Evolutionary conservation across 2,329 filamentous ascomycete genomes (phyloP), one percentile per base, ranked within the genome.

Genomic region (Sclerotinia spermophila): DNA sequence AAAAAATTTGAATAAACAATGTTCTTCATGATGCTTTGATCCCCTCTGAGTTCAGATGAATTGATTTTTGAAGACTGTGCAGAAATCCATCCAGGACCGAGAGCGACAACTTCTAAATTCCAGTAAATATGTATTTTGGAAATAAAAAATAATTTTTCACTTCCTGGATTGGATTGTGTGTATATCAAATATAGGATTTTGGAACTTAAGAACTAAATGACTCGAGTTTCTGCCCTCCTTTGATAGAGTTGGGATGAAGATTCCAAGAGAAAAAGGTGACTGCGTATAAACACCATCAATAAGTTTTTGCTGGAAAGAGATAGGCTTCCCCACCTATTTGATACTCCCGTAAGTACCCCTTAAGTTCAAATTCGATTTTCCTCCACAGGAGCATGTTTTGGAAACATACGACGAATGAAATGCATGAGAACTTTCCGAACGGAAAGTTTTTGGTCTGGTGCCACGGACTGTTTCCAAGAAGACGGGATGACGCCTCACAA

Each of bases 391-490:
- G 5, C 33, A 51, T 27, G 44, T 65, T 65, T 65, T 30, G 38
- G 24, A n/a, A 30, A 27, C 13, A 24, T 27, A 53, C 17, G 19
- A 53, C 62, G 33, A 66, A 55, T 66, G n/a, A 66, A 66, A 53
- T 66, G 5, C 7, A 42, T 53, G 17, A 30, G n/a, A 17, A 53
- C 21, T 15, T 53, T 53, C 45, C 62, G 48, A 53, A 19, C 10
- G n/a, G 33, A 40, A 13, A n/a, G n/a, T 5, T 21, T 67, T 35
- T 58, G 5, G 24, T n/a, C 11, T 58, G 19, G 51, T 56, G 33
- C 38, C 65, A 58, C 35, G 38, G 53, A 67, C 65, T 58, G 33
- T 21, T 42, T 42, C 35, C 64, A 67, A 24, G 38, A 24, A 58
- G 35, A 67, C 48, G 64, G 35, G 44, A 51, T 19, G 40, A 59